Conservation (phyloP, 2,329 filamentous ascomycete genomes). For the Calonectria pteridis region DNA sequence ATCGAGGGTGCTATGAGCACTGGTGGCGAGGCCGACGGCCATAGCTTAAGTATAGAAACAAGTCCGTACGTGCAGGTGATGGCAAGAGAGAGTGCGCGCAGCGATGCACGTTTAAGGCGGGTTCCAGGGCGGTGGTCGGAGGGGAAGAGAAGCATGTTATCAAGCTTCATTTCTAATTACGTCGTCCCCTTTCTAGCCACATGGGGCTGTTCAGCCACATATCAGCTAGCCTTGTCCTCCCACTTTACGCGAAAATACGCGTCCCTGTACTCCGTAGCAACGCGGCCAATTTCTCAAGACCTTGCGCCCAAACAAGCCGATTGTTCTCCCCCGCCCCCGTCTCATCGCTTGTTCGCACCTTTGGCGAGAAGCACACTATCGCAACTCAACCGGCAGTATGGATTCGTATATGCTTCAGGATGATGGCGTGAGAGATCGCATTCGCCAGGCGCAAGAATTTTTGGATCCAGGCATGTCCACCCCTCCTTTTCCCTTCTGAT, state of each 20-base stretch:
- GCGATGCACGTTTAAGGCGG: neutral
- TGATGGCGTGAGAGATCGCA: conserved; percentile 85
- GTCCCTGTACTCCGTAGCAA: conserved; percentile 22
- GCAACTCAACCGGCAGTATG: conserved; percentile 62
- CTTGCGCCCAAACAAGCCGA: conserved; percentile 31
- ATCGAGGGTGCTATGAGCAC: conserved; percentile 65
- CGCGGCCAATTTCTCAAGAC: conserved; percentile 35
- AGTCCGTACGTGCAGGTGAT: neutral
- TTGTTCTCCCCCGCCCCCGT: conserved; percentile 34
- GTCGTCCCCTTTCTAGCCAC: conserved; percentile 5
- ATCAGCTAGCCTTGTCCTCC: neutral
- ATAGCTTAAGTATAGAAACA: conserved; percentile 48
- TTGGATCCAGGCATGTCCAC: conserved; percentile 84
- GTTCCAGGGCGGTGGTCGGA: neutral
- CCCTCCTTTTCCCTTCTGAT: neutral
- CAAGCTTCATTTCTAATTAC: neutral
- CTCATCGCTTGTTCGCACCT: conserved; percentile 16
- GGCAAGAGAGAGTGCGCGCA: neutral
- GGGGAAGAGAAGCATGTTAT: neutral
- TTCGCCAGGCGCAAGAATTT: conserved; percentile 91
- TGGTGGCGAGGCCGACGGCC: conserved; percentile 63
- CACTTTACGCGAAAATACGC: conserved; percentile 47
- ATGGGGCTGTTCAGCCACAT: neutral
- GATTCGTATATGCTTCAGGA: conserved; percentile 83
- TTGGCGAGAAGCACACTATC: conserved; percentile 22